Evolutionary conservation across 306 rosid species (phyloP).

Genomic region (Carpinus fangiana): DNA sequence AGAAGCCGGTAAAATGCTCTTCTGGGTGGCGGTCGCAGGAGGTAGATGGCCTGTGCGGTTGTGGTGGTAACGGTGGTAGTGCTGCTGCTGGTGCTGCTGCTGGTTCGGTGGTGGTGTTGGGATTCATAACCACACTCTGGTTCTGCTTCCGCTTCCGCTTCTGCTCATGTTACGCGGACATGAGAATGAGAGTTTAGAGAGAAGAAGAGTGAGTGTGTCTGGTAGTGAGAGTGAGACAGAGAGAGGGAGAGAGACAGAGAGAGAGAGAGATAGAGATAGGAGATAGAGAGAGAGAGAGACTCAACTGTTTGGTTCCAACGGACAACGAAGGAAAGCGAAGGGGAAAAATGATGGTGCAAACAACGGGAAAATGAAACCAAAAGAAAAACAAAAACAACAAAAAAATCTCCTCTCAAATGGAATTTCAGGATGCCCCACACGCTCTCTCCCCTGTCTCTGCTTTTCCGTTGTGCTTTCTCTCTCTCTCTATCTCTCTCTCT

Average conservation of each 20-base stretch:
- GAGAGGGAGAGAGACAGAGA: constrained; percentile 13
- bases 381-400: background rate
- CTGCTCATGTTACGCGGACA: constrained; percentile 62
- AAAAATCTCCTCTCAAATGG: background rate
- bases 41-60: constrained; percentile 72
- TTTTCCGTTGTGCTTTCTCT: background rate
- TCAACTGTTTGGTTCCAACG: constrained; percentile 69
- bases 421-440: constrained; percentile 35
- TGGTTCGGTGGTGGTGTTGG: constrained; percentile 41
- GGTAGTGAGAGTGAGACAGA: constrained; percentile 24
- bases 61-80: constrained; percentile 56
- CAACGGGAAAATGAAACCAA: constrained; percentile 26
- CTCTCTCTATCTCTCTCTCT: background rate
- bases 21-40: constrained; percentile 87
- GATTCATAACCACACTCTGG: constrained; percentile 77
- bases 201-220: too few species aligned
- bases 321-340: constrained; percentile 38
- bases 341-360: constrained; percentile 21
- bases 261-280: constrained; percentile 13
- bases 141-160: background rate
- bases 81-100: constrained; percentile 27
- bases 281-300: constrained; percentile 14
- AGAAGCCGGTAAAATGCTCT: constrained; percentile 89
- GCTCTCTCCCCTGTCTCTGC: background rate
- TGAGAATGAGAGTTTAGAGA: background rate